These are phyloP conservation scores for Ettlia oleoabundans DNA, from an alignment of 139 green algal genomes.

Conservation along the genomic window DNA sequence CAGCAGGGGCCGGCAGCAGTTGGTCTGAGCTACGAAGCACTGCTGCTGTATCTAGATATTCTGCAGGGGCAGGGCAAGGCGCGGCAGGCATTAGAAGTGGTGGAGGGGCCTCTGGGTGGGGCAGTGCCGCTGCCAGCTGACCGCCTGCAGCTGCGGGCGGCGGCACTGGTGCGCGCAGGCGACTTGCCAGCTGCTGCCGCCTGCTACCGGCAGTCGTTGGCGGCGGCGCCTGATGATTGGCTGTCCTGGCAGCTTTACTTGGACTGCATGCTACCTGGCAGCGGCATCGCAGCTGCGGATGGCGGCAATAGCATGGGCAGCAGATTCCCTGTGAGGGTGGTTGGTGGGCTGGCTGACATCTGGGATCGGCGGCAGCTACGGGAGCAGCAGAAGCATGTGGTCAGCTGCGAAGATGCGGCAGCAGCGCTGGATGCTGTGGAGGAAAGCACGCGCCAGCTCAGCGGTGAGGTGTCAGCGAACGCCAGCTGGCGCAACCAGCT, in stretches of 20 bases:
- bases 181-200: constrained; percentile 48
- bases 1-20: neutral
- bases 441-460: neutral
- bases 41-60: constrained; percentile 72
- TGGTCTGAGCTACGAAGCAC: constrained; percentile 49
- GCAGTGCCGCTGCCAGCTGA: constrained; percentile 52
- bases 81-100: constrained; percentile 39
- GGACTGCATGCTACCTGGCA: constrained; percentile 61
- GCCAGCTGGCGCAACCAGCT: neutral
- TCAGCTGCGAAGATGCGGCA: neutral
- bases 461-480: neutral
- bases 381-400: neutral
- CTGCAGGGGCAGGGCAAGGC: constrained; percentile 64
- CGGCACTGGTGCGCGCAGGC: constrained; percentile 46
- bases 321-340: constrained; percentile 39
- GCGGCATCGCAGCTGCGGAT: neutral
- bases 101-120: constrained; percentile 18
- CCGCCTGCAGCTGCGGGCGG: constrained; percentile 54
- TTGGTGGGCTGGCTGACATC: constrained; percentile 41
- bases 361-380: constrained; percentile 19
- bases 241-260: constrained; percentile 55
- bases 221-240: constrained; percentile 71
- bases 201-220: constrained; percentile 41
- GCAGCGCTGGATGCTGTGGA: constrained; percentile 1
- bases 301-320: neutral